Conservation (phyloP, 106 monocot species). For the Amphibolis antarctica region DNA sequence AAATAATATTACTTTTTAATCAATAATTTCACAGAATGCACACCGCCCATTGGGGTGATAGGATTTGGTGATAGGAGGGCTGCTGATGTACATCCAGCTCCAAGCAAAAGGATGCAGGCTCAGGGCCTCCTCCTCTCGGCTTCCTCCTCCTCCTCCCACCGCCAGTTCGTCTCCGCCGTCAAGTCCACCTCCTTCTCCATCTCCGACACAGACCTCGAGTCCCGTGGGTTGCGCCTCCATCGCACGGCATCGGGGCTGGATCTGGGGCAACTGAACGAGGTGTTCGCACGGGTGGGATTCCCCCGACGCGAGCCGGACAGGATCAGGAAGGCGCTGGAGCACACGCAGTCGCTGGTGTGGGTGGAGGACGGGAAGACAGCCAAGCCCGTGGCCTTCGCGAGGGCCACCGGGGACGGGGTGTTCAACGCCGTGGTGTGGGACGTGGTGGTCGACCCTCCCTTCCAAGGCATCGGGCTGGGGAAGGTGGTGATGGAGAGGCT, state of each 20-base stretch:
- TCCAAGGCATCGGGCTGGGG: conserved; percentile 87
- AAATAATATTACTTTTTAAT: too few relatives aligned
- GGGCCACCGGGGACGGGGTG: conserved; percentile 81
- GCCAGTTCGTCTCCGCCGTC: background rate
- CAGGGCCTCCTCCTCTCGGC: background rate
- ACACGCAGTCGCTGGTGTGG: conserved; percentile 67
- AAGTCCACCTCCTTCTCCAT: conserved; percentile 22
- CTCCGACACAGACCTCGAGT: conserved; percentile 55
- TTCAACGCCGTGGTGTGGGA: conserved; percentile 99
- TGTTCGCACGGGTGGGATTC: conserved; percentile 88
- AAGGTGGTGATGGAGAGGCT: conserved; percentile 82
- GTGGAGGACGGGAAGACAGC: conserved; percentile 15
- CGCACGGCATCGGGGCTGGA: conserved; percentile 46
- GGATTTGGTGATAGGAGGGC: too few relatives aligned
- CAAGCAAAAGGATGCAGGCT: conserved; percentile 3
- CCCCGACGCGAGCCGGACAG: conserved; percentile 65
- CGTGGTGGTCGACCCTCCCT: conserved; percentile 85
- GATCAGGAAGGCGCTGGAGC: conserved; percentile 49
- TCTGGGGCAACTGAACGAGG: conserved; percentile 48
- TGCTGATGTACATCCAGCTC: too few relatives aligned
- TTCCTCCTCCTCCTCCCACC: background rate
- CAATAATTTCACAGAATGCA: too few relatives aligned
- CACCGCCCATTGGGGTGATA: too few relatives aligned
- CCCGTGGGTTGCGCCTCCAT: conserved; percentile 61
- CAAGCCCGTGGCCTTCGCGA: conserved; percentile 67